A percentile compares a stretch with the other conserved stretches of the same genome.
Evolutionary conservation across 306 rosid species (phyloP).

Genomic region (Medicago ruthenica): DNA sequence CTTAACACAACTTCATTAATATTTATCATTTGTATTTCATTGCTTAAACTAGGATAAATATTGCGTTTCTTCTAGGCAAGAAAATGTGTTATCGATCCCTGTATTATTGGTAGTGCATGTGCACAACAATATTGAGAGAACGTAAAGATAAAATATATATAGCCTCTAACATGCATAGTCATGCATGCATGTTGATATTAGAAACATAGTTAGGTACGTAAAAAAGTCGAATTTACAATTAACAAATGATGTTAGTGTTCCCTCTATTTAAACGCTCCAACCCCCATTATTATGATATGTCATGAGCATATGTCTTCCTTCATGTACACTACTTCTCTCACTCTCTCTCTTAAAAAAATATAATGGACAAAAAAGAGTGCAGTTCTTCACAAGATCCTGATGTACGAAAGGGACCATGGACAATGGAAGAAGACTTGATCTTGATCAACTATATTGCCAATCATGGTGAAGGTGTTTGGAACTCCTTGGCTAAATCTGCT

Average conservation of each 20-base stretch:
- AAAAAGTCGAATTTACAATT: conserved; percentile 27
- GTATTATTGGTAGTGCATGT: neutral
- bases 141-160: neutral
- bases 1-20: too few relatives aligned
- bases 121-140: neutral
- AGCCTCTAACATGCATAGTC: conserved; percentile 10
- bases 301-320: conserved; percentile 40
- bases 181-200: conserved; percentile 48
- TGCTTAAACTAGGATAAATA: too few relatives aligned
- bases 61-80: neutral
- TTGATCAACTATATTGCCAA: conserved; percentile 90
- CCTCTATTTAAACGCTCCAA: conserved; percentile 74
- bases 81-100: neutral
- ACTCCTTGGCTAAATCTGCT: conserved; percentile 89
- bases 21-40: too few relatives aligned
- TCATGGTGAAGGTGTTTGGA: conserved; percentile 99
- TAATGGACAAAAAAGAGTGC: conserved; percentile 68
- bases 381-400: conserved; percentile 76
- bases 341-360: conserved; percentile 19
- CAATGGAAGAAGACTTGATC: conserved; percentile 94
- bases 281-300: conserved; percentile 52
- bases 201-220: conserved; percentile 56
- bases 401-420: conserved; percentile 99
- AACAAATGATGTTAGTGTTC: conserved; percentile 35
- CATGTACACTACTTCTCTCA: neutral